Evolutionary conservation across 345 rosid genomes (phyloP), one percentile per base, ranked within the genome.

Genomic region (Populus simonii): DNA sequence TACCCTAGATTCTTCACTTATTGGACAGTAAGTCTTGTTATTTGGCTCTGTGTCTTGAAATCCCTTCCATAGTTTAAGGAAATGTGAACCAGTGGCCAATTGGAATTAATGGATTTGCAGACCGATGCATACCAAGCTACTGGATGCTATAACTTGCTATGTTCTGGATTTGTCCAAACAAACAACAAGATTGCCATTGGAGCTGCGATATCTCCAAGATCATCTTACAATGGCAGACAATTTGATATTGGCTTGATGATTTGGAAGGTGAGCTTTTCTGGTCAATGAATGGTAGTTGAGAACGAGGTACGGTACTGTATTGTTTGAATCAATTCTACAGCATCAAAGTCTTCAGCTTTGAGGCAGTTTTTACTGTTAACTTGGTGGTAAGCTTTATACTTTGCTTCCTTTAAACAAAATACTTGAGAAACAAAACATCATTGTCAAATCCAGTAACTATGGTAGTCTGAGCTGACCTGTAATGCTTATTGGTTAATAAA

Each of bases 141-240:
- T 3, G 85, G 85, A 75, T 82, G 85, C 71, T 82, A 82, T 77
- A 82, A 82, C 36, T 75, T 82, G 59, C 66, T 82, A 8, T 82
- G 85, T 72, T 82, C 85, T 35, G 85, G 85, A 45, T 82, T 82
- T 68, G 80, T 82, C 45, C 85, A 82, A 49, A 82, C 85, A 45
- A 82, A 82, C 61, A 82, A 67, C 66, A 82, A 59, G 77, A 79
- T 82, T 45, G 82, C 85, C 72, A 82, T 82, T 72, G 85, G 85
- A 70, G 85, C 85, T 45, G 85, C 85, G 31, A 82, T 82, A 43
- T 82, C 85, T 71, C 85, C 85, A 23, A 79, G 82, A 65, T 82
- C 85, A 4, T 66, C 67, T 15, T 82, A 75, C 82, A 71, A 49
- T 2, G 61, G 71, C 36, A 75, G 76, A 72, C 85, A 82, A 38